A percentile compares a stretch with the other conserved stretches of the same genome.
phyloP scores from a whole-genome alignment of 129 eudicot genomes.

The Sambucus nigra region DNA sequence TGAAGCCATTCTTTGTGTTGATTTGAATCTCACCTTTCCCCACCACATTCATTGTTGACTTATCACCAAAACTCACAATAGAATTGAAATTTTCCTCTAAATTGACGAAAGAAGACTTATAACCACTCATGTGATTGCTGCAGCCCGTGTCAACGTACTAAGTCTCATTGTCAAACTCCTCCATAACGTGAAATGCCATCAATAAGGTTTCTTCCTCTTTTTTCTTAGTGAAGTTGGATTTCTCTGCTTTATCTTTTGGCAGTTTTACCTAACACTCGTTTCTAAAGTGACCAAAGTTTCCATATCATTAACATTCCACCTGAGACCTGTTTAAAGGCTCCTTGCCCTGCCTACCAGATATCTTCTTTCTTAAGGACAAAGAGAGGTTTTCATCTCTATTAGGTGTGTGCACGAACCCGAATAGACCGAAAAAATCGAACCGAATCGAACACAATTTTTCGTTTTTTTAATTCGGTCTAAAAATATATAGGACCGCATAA shows the following conservation, averaged over 20 bases:
- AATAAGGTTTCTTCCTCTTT: neutral
- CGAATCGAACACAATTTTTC: no score
- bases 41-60: neutral
- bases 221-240: neutral
- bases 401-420: no score
- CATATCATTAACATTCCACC: no score
- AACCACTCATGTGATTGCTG: constrained; percentile 1
- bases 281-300: neutral
- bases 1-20: neutral
- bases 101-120: neutral
- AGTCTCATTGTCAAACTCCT: neutral
- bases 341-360: no score
- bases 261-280: neutral
- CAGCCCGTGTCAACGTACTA: neutral
- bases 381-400: no score
- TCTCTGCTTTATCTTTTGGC: neutral
- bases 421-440: no score
- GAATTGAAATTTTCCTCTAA: neutral
- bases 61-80: neutral
- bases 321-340: no score
- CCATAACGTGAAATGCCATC: neutral
- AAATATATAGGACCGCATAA: no score
- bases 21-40: neutral
- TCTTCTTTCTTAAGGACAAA: no score
- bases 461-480: no score